A percentile compares a stretch with the other conserved stretches of the same genome.
Conservation (phyloP, 768 basidiomycete species). For the Botryobasidium botryosum region DNA sequence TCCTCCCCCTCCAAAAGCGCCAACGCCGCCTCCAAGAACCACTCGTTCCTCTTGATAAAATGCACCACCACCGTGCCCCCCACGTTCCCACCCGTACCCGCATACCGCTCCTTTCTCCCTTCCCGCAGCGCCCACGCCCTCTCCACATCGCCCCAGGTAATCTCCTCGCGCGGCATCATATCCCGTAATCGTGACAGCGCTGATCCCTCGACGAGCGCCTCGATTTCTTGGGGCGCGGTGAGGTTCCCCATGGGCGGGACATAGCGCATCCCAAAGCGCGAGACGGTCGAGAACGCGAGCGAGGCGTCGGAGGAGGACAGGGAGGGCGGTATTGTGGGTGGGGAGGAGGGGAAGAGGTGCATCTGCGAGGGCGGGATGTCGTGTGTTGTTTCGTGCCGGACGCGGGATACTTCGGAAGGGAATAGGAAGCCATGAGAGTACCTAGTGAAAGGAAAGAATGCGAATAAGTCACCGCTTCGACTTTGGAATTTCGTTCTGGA, state of each 20-base stretch:
- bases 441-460: constrained; percentile 27
- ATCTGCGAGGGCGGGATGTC: neutral
- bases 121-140: constrained; percentile 15
- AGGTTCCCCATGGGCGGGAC: constrained; percentile 48
- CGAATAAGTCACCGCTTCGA: constrained; percentile 7
- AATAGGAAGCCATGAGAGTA: constrained; percentile 93
- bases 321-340: neutral
- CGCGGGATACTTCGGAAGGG: constrained; percentile 66
- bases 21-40: constrained; percentile 87
- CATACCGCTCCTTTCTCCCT: constrained; percentile 13
- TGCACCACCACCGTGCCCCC: constrained; percentile 94
- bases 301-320: constrained; percentile 10
- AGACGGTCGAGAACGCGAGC: constrained; percentile 65
- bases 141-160: constrained; percentile 11
- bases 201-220: constrained; percentile 87
- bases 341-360: neutral
- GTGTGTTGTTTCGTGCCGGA: constrained; percentile 30
- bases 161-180: constrained; percentile 1
- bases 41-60: constrained; percentile 92
- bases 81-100: constrained; percentile 20
- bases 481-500: neutral
- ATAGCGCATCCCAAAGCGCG: constrained; percentile 68
- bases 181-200: constrained; percentile 48
- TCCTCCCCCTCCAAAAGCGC: constrained; percentile 74
- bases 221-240: constrained; percentile 53